These are phyloP conservation scores for Capniomyces stellatus DNA, from an alignment of 371 early-diverging fungal species.

Conservation along the genomic window DNA sequence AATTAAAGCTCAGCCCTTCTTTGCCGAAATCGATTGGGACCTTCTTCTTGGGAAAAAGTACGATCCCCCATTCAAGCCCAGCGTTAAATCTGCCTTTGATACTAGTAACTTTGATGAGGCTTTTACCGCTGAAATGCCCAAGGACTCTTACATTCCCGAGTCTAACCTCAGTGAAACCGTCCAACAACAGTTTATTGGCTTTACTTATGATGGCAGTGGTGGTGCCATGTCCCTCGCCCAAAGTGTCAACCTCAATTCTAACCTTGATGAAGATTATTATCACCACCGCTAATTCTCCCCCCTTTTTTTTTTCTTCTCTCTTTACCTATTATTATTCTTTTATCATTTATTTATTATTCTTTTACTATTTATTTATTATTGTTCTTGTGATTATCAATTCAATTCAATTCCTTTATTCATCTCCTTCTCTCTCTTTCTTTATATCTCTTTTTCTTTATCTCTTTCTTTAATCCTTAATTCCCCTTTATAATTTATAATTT, in stretches of 20 bases:
- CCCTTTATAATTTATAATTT: too few species aligned
- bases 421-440: too few species aligned
- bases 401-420: too few species aligned
- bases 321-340: too few species aligned
- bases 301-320: too few species aligned
- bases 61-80: conserved; percentile 87
- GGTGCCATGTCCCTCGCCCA: too few species aligned
- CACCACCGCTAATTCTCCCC: too few species aligned
- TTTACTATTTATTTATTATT: background rate
- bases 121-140: conserved; percentile 76
- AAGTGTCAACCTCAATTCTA: too few species aligned
- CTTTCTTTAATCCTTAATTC: too few species aligned
- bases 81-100: conserved; percentile 69
- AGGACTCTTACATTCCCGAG: conserved; percentile 67
- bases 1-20: conserved; percentile 83
- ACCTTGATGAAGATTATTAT: too few species aligned
- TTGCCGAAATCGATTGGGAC: conserved; percentile 82
- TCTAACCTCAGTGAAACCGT: conserved; percentile 68
- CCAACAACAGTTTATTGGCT: conserved; percentile 91
- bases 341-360: background rate
- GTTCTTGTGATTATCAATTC: too few species aligned
- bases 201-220: conserved; percentile 54
- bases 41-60: conserved; percentile 65
- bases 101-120: conserved; percentile 90
- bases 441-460: too few species aligned